Percentiles rank a stretch among this genome's conserved stretches.
Conservation (phyloP, 2,329 filamentous ascomycete species). For the Myriosclerotinia curreyana region DNA sequence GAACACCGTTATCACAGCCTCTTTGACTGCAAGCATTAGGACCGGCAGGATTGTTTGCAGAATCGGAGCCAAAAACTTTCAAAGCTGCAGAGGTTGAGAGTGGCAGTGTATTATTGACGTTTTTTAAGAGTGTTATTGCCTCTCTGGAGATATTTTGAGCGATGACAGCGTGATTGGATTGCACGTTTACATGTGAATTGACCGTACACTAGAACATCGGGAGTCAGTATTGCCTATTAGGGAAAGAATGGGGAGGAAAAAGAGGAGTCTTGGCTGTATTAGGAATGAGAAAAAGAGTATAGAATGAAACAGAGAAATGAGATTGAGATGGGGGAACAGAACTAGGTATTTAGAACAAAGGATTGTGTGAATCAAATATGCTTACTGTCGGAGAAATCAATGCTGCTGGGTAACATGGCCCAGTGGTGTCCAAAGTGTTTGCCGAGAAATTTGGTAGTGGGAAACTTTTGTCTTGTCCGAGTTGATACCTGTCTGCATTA, state of each 20-base stretch:
- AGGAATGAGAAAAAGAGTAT: too few species aligned
- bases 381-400: conserved; percentile 55
- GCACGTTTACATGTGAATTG: conserved; percentile 65
- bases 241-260: too few species aligned
- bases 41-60: conserved; percentile 53
- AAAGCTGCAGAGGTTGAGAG: conserved; percentile 42
- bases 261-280: too few species aligned
- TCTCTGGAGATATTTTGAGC: conserved; percentile 53
- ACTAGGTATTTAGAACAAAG: too few species aligned
- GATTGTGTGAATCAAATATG: too few species aligned
- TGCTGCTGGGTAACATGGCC: conserved; percentile 55
- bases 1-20: conserved; percentile 55
- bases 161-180: conserved; percentile 50
- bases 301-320: too few species aligned
- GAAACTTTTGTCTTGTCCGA: conserved; percentile 58
- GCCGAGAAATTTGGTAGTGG: conserved; percentile 58
- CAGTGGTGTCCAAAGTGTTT: conserved; percentile 54
- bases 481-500: conserved; percentile 42
- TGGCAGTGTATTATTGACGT: conserved; percentile 54
- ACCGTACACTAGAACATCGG: too few species aligned
- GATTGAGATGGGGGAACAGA: too few species aligned
- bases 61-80: conserved; percentile 50
- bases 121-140: conserved; percentile 60
- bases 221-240: too few species aligned
- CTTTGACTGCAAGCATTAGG: conserved; percentile 63